Evolutionary conservation across 2,329 filamentous ascomycete genomes (phyloP), one percentile per base, ranked within the genome.

Genomic region (Furcasterigmium furcatum): DNA sequence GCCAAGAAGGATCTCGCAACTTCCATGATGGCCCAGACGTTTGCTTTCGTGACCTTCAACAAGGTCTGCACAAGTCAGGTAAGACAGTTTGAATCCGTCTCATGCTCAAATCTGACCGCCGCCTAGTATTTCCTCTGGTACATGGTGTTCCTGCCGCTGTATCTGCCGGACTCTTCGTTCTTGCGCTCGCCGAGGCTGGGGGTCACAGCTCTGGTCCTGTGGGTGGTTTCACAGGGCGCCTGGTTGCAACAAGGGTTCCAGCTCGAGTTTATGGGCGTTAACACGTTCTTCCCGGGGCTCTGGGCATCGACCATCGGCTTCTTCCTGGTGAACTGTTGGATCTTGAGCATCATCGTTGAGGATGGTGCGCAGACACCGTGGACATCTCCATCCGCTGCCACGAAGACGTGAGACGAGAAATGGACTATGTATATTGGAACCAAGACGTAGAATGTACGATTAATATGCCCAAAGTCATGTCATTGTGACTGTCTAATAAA

Each of bases 1-100:
- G 88, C 89, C 14, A 95, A 92, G 63, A 87, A 82, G 56, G 85
- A 94, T 57, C 77, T 99, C 0, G 77, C 91, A 1, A 80, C 84
- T 0, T 85, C 88, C 5, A 91, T 97, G 88, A 79, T 97, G 50
- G 90, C 89, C 4, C 94, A 99, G 68, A 97, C 94, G 0, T 96
- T 96, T 67, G 89, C 92, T 1, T 99, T 99, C 66, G 94, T 97
- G 4, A 85, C 91, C 0, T 97, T 97, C 57, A 99, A 99, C 71
- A 99, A 99, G 72, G 94, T 99, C 51, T 97, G 92, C 76, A 99
- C 94, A 4, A 96, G 91, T 59, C 92, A 97, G 79, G 90, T 94
- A 78, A 52, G 34, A 18, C 16, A n/a, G n/a, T n/a, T n/a, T n/a
- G n/a, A n/a, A n/a, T n/a, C 34, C 16, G 77, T 61, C 16, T 20